These are phyloP conservation scores for Raphanus hybrid DNA, from an alignment of 441 rosid genomes.

Conservation along the genomic window DNA sequence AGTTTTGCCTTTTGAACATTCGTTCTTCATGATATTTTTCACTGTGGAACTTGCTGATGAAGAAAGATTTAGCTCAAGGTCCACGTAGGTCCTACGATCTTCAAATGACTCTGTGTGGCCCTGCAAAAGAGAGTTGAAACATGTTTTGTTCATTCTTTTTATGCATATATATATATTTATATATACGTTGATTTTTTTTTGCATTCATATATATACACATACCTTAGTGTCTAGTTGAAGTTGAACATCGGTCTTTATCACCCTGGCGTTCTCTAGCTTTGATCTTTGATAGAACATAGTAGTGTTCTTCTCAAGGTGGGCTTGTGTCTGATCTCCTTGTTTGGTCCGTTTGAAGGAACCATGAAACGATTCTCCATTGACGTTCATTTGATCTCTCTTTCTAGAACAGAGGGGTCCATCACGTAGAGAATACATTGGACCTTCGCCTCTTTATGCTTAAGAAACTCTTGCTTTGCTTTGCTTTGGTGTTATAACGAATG, in stretches of 20 bases:
- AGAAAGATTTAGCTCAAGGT: constrained; percentile 73
- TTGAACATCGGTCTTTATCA: constrained; percentile 49
- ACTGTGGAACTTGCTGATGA: constrained; percentile 56
- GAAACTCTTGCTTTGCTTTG: constrained; percentile 23
- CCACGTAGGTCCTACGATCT: constrained; percentile 59
- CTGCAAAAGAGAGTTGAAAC: constrained; percentile 21
- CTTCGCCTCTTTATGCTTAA: constrained; percentile 9
- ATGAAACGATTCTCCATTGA: constrained; percentile 32
- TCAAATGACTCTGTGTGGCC: constrained; percentile 49
- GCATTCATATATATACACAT: constrained; percentile 12
- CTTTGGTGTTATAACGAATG: constrained; percentile 27
- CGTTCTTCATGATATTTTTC: constrained; percentile 34
- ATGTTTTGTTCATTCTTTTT: constrained; percentile 9
- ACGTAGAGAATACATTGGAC: constrained; percentile 30
- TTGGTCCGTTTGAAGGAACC: constrained; percentile 37
- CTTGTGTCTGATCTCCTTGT: constrained; percentile 29
- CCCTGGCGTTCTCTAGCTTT: constrained; percentile 19
- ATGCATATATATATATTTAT: neutral
- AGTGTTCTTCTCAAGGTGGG: constrained; percentile 27
- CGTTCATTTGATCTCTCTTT: constrained; percentile 35
- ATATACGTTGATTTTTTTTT: neutral
- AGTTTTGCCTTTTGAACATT: constrained; percentile 32
- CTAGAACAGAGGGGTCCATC: constrained; percentile 28
- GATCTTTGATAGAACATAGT: constrained; percentile 24
- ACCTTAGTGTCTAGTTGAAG: constrained; percentile 75